Evolutionary conservation across 176 grass and related monocot genomes (phyloP).

Genomic region (Oryza longistaminata): DNA sequence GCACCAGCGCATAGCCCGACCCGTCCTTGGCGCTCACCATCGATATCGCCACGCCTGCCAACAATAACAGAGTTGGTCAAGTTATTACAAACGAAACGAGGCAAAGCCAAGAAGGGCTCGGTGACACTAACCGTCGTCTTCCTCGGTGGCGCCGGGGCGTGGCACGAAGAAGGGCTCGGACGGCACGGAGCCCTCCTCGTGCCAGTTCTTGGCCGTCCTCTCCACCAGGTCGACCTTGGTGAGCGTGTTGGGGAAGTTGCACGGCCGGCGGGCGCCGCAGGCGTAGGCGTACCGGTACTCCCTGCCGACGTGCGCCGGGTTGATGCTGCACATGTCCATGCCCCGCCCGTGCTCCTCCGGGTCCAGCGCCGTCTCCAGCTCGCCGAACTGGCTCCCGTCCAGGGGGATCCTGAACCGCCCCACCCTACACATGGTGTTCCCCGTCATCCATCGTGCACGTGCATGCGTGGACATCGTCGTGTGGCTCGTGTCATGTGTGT

Average conservation of each 20-base stretch:
- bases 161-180: conserved; percentile 94
- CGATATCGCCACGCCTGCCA: conserved; percentile 81
- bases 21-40: conserved; percentile 87
- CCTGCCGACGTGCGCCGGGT: conserved; percentile 76
- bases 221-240: conserved; percentile 88
- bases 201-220: conserved; percentile 88
- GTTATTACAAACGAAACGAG: no score
- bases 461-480: neutral
- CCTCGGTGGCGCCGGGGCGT: conserved; percentile 69
- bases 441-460: neutral
- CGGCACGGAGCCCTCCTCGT: conserved; percentile 86
- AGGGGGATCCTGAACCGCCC: conserved; percentile 91
- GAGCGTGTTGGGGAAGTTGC: conserved; percentile 99
- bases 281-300: conserved; percentile 88
- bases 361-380: conserved; percentile 71
- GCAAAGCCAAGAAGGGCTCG: neutral
- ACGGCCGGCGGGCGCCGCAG: conserved; percentile 82
- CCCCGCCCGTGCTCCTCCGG: conserved; percentile 82
- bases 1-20: conserved; percentile 74
- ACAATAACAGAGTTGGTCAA: neutral
- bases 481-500: neutral
- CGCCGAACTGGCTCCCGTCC: conserved; percentile 75
- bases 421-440: conserved; percentile 34
- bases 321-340: conserved; percentile 99
- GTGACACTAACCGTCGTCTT: conserved; percentile 77